phyloP scores from a whole-genome alignment of 1,284 basidiomycete species.

The Microbotryum scabiosae region DNA sequence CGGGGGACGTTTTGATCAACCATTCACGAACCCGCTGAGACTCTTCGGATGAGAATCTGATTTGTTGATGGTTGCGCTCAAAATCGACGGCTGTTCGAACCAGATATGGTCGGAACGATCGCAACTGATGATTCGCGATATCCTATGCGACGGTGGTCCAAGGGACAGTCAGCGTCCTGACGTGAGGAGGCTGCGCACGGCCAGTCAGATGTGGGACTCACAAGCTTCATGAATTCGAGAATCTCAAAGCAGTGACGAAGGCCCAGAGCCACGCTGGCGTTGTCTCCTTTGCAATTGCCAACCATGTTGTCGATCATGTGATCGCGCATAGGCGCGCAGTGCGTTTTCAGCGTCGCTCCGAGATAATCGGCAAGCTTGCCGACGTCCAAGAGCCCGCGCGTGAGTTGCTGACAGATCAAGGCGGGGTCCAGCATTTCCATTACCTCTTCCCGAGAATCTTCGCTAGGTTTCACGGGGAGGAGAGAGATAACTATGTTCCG shows the following conservation, averaged over 20 bases:
- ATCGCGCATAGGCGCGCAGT: constrained; percentile 90
- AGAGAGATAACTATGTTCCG: constrained; percentile 73
- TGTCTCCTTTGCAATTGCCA: constrained; percentile 45
- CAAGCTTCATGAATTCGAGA: constrained; percentile 88
- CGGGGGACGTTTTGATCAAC: constrained; percentile 3
- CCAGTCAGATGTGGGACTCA: constrained; percentile 43
- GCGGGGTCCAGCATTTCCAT: constrained; percentile 46
- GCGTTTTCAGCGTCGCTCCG: constrained; percentile 72
- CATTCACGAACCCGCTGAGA: constrained; percentile 2
- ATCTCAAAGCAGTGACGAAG: constrained; percentile 82
- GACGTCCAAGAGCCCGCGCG: constrained; percentile 65
- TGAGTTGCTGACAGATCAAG: constrained; percentile 71
- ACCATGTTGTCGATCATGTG: constrained; percentile 76
- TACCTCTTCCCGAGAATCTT: constrained; percentile 40
- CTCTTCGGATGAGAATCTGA: constrained; percentile 36
- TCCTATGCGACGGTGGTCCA: constrained; percentile 50
- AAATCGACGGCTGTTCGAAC: constrained; percentile 70
- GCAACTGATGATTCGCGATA: constrained; percentile 89
- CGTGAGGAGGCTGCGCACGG: too few relatives aligned
- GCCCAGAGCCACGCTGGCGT: constrained; percentile 62
- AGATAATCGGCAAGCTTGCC: constrained; percentile 69
- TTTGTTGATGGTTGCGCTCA: constrained; percentile 54
- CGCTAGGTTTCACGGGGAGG: constrained; percentile 47
- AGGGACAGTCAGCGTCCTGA: constrained; percentile 1
- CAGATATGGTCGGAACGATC: constrained; percentile 74